phyloP scores from a whole-genome alignment of 306 rosid genomes.

The Lotus japonicus region DNA sequence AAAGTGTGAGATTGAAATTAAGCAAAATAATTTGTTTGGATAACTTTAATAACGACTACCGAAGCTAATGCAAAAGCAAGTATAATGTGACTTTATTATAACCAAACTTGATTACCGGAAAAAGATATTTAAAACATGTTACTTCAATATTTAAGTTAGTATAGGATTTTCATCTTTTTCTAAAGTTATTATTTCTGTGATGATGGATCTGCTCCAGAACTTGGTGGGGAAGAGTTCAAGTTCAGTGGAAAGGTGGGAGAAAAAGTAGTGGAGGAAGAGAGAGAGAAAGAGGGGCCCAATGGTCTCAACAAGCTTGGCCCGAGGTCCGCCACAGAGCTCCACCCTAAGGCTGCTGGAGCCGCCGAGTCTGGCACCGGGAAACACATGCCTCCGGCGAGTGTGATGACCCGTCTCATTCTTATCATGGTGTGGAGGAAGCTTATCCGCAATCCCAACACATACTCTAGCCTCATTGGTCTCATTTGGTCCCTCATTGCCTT shows the following conservation, averaged over 20 bases:
- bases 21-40: too few species aligned
- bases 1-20: too few species aligned
- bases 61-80: too few species aligned
- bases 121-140: too few species aligned
- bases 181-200: not conserved
- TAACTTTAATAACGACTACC: too few species aligned
- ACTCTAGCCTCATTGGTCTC: constrained; percentile 87
- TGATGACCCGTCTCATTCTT: constrained; percentile 85
- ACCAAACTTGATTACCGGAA: too few species aligned
- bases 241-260: constrained; percentile 39
- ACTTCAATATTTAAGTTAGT: too few species aligned
- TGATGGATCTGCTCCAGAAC: constrained; percentile 9
- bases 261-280: constrained; percentile 37
- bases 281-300: constrained; percentile 47
- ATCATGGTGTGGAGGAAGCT: constrained; percentile 98
- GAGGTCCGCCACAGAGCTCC: constrained; percentile 59
- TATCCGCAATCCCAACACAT: constrained; percentile 91
- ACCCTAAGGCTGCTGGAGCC: constrained; percentile 38
- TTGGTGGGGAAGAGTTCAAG: constrained; percentile 49
- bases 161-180: not conserved
- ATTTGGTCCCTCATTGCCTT: constrained; percentile 84
- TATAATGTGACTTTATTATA: too few species aligned
- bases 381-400: constrained; percentile 97
- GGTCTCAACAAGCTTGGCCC: constrained; percentile 55
- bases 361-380: constrained; percentile 33